phyloP scores from a whole-genome alignment of 768 basidiomycete species.

The Coprinellus micaceus region DNA sequence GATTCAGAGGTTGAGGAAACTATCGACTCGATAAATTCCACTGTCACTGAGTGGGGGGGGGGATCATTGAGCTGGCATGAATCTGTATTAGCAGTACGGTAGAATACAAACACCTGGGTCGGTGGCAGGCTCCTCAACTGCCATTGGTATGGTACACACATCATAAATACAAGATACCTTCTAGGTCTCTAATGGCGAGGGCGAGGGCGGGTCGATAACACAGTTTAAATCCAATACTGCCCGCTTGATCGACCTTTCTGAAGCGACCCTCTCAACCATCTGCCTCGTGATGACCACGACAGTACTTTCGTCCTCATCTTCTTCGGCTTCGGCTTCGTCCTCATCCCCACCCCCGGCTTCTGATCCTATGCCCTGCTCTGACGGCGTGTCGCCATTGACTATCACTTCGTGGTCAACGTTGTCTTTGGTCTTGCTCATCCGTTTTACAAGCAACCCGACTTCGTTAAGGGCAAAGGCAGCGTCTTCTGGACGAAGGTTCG shows the following conservation, averaged over 20 bases:
- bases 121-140: too few species aligned
- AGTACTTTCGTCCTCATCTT: conserved; percentile 20
- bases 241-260: conserved; percentile 66
- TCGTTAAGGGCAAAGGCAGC: conserved; percentile 86
- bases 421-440: conserved; percentile 24
- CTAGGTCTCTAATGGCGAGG: too few species aligned
- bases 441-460: conserved; percentile 65
- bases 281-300: conserved; percentile 40
- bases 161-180: too few species aligned
- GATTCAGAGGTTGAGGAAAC: too few species aligned
- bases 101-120: too few species aligned
- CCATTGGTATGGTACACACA: too few species aligned
- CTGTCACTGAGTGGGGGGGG: too few species aligned
- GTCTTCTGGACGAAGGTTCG: conserved; percentile 81
- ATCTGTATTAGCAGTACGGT: too few species aligned
- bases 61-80: too few species aligned
- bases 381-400: background rate
- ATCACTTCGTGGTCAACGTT: background rate
- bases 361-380: conserved; percentile 7
- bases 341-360: conserved; percentile 21
- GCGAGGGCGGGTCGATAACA: conserved; percentile 34
- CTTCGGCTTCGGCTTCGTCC: conserved; percentile 9
- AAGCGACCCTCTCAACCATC: conserved; percentile 52
- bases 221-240: conserved; percentile 60
- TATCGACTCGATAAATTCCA: too few species aligned